Conservation (phyloP, 768 basidiomycete genomes). For the Hericium rajendrae region DNA sequence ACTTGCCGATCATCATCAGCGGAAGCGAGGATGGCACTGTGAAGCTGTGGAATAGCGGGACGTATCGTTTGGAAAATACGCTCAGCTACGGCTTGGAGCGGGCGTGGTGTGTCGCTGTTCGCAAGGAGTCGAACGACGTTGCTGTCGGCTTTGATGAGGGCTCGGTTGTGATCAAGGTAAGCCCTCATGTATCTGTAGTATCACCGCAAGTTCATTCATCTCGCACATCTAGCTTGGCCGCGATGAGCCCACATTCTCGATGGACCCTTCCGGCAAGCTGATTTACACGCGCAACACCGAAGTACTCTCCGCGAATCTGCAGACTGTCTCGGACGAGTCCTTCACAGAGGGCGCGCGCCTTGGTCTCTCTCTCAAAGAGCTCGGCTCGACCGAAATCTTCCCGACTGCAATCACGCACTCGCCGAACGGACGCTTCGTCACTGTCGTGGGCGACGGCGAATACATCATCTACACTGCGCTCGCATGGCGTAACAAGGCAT, state of each 20-base stretch:
- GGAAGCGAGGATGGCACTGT: constrained; percentile 96
- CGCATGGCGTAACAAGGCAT: constrained; percentile 97
- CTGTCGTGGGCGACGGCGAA: constrained; percentile 94
- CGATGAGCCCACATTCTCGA: constrained; percentile 91
- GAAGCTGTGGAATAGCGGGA: constrained; percentile 96
- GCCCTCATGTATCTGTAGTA: constrained; percentile 8
- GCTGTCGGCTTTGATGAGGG: constrained; percentile 97
- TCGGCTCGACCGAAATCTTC: constrained; percentile 92
- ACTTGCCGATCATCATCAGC: constrained; percentile 85
- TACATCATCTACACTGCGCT: constrained; percentile 98
- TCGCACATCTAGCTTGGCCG: constrained; percentile 63
- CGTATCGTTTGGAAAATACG: constrained; percentile 94
- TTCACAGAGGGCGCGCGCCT: constrained; percentile 73
- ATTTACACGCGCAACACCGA: constrained; percentile 90
- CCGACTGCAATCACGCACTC: constrained; percentile 79
- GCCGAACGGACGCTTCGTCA: constrained; percentile 95
- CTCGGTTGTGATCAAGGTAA: constrained; percentile 84
- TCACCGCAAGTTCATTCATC: background rate
- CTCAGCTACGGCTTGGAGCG: constrained; percentile 91
- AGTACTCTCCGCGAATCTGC: constrained; percentile 82
- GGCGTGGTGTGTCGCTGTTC: constrained; percentile 87
- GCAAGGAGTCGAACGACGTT: constrained; percentile 81
- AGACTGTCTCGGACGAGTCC: constrained; percentile 39
- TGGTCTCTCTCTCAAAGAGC: constrained; percentile 73
- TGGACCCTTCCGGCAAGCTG: constrained; percentile 92